A percentile compares a stretch with the other conserved stretches of the same genome.
These are phyloP conservation scores for Penicillium riverlandense DNA, from an alignment of 495 filamentous ascomycete genomes.

Conservation along the genomic window DNA sequence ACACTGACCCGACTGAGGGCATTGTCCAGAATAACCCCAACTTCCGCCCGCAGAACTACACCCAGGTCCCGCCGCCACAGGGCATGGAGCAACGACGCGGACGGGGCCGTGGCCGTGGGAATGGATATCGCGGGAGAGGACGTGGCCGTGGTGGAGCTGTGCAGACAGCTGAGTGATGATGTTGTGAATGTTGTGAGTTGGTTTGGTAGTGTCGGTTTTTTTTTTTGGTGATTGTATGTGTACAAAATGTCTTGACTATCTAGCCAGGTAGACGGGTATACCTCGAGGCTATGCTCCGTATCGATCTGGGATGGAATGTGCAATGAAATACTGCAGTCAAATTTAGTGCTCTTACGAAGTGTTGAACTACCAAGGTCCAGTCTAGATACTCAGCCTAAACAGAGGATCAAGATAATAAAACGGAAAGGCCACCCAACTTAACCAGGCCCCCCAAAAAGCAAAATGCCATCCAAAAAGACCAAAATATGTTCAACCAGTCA, in stretches of 20 bases:
- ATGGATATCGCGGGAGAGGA: slow-evolving; percentile 22
- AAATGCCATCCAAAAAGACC: too few relatives aligned
- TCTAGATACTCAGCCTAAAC: too few relatives aligned
- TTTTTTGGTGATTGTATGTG: slow-evolving; percentile 2
- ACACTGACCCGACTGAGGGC: slow-evolving; percentile 39
- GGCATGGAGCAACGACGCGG: slow-evolving; percentile 53
- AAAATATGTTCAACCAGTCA: too few relatives aligned
- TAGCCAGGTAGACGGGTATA: background rate
- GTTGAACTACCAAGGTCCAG: too few relatives aligned
- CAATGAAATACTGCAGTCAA: background rate
- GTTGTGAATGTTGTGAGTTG: background rate
- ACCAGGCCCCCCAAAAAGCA: too few relatives aligned
- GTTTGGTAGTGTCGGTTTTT: background rate
- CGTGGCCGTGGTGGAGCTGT: slow-evolving; percentile 19
- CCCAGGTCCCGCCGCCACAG: slow-evolving; percentile 72
- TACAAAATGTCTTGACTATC: background rate
- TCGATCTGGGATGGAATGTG: background rate
- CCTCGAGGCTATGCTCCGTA: background rate
- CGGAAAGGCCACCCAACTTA: too few relatives aligned
- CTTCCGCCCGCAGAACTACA: slow-evolving; percentile 56
- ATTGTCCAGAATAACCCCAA: slow-evolving; percentile 44
- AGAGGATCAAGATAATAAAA: too few relatives aligned
- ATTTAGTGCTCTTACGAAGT: too few relatives aligned
- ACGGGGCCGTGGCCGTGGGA: slow-evolving; percentile 43
- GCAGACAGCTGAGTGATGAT: slow-evolving; percentile 2